A percentile compares a stretch with the other conserved stretches of the same genome.
phyloP scores from a whole-genome alignment of 2,329 filamentous ascomycete species.

The Verticillium alfalfae region DNA sequence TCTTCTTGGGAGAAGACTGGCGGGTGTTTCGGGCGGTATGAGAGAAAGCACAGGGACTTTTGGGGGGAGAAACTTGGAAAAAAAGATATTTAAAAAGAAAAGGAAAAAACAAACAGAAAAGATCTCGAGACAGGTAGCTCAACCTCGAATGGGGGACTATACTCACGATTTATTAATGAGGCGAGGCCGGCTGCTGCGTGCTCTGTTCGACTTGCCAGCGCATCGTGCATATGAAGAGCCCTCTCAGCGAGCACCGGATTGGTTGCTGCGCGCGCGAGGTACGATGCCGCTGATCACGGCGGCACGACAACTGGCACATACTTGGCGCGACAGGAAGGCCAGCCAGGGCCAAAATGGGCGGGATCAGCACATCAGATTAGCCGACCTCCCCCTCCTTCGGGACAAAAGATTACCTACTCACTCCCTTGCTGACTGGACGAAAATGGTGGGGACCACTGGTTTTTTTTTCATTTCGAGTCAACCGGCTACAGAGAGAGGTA shows the following conservation, averaged over 20 bases:
- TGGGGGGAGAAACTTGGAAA: no score
- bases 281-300: constrained; percentile 3
- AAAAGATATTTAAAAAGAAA: background rate
- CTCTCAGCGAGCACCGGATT: background rate
- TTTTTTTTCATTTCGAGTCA: background rate
- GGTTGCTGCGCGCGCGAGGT: background rate
- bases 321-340: background rate
- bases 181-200: background rate
- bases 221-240: constrained; percentile 12
- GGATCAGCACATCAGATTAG: background rate
- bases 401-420: background rate
- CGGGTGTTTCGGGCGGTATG: no score
- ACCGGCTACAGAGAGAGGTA: background rate
- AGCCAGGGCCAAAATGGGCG: background rate
- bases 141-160: background rate
- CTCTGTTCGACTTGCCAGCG: constrained; percentile 11
- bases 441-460: background rate
- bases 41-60: no score
- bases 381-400: background rate
- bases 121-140: background rate
- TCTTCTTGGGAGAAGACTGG: no score
- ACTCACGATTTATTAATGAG: background rate
- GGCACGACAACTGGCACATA: background rate
- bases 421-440: background rate
- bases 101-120: background rate